phyloP scores from a whole-genome alignment of 1,139 yeast genomes.

The Kodamaea derodonti region DNA sequence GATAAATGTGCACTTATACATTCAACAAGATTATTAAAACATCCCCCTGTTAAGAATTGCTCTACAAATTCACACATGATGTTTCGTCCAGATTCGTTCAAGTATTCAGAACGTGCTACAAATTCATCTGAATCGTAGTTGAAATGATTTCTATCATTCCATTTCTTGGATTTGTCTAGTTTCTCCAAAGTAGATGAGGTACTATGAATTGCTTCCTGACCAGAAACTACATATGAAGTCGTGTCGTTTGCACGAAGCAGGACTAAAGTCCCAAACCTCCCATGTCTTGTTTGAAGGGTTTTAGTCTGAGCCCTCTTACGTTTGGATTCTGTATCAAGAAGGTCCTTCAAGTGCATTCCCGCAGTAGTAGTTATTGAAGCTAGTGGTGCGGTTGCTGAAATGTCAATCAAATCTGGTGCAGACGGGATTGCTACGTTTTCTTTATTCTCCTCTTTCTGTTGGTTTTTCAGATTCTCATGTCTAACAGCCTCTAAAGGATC shows the following conservation, averaged over 20 bases:
- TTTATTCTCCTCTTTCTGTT: not conserved
- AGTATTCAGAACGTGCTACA: constrained; percentile 17
- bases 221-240: constrained; percentile 64
- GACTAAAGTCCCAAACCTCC: constrained; percentile 83
- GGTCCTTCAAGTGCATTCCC: constrained; percentile 44
- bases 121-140: constrained; percentile 44
- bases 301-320: constrained; percentile 49
- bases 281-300: constrained; percentile 70
- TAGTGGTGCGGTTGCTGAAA: constrained; percentile 12
- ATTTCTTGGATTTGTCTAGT: constrained; percentile 64
- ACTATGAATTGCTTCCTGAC: constrained; percentile 61
- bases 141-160: constrained; percentile 49
- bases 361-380: constrained; percentile 22
- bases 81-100: constrained; percentile 11
- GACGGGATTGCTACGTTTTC: constrained; percentile 11
- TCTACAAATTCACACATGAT: constrained; percentile 49
- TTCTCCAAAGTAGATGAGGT: constrained; percentile 43
- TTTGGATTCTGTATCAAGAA: constrained; percentile 56
- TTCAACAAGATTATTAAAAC: constrained; percentile 65
- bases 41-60: constrained; percentile 60
- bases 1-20: constrained; percentile 44
- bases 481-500: constrained; percentile 25
- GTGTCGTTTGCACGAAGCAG: constrained; percentile 60
- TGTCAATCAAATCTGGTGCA: constrained; percentile 7
- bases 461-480: constrained; percentile 2